Evolutionary conservation across 2,329 filamentous ascomycete species (phyloP).

Genomic region (Dactylellina leptospora): DNA sequence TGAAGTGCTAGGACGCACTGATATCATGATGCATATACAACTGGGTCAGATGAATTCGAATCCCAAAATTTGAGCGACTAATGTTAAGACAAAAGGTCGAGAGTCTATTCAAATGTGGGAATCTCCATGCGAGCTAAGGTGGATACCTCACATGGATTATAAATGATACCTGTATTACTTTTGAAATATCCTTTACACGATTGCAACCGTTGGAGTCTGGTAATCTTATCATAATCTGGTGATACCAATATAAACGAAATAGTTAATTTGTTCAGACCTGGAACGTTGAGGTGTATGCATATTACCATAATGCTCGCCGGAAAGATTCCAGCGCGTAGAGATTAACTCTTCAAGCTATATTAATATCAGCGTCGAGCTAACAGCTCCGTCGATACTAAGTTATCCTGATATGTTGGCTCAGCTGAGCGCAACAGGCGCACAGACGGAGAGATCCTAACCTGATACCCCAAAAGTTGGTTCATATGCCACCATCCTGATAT

Average conservation of each 20-base stretch:
- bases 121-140: constrained; percentile 46
- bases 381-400: too few species aligned
- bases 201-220: background rate
- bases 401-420: too few species aligned
- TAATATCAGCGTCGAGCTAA: too few species aligned
- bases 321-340: too few species aligned
- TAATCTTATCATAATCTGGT: constrained; percentile 48
- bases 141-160: constrained; percentile 2
- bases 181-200: background rate
- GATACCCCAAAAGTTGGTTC: constrained; percentile 31
- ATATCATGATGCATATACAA: constrained; percentile 5
- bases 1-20: background rate
- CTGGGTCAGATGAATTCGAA: background rate
- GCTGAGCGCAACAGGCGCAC: constrained; percentile 36
- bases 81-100: background rate
- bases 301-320: too few species aligned
- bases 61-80: background rate
- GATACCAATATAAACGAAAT: constrained; percentile 15
- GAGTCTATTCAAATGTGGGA: constrained; percentile 25
- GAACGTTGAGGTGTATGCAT: background rate
- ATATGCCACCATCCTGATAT: constrained; percentile 34
- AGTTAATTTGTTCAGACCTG: constrained; percentile 5
- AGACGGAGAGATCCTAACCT: constrained; percentile 2
- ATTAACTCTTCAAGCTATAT: too few species aligned
- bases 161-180: constrained; percentile 1